Percentiles rank a stretch among this genome's conserved stretches.
Conservation (phyloP, 1,284 basidiomycete genomes). For the Moniliella sp. region DNA sequence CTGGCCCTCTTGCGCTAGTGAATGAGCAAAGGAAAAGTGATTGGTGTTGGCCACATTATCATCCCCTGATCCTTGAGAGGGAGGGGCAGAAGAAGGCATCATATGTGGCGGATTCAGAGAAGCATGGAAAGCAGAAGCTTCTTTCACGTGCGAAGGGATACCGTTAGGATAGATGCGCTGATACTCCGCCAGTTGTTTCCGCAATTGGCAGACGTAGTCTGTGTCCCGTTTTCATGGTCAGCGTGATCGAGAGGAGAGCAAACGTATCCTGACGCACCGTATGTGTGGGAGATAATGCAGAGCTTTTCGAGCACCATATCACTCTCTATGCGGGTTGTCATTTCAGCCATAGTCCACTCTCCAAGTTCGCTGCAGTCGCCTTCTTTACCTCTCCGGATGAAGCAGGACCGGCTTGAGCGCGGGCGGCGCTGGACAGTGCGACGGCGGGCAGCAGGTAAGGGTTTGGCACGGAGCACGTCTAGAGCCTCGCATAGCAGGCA, state of each 20-base stretch:
- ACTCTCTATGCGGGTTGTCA: not conserved
- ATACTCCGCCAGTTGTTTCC: not conserved
- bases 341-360: no score
- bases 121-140: not conserved
- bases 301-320: not conserved
- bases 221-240: not conserved
- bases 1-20: not conserved
- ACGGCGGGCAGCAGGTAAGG: no score
- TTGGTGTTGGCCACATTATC: not conserved
- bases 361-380: no score
- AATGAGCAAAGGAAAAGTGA: not conserved
- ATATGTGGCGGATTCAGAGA: not conserved
- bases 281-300: not conserved
- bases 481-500: constrained; percentile 23
- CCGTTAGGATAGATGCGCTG: not conserved
- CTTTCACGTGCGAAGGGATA: not conserved
- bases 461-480: constrained; percentile 2
- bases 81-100: no score
- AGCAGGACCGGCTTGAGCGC: no score
- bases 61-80: no score
- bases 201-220: not conserved
- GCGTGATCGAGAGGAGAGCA: not conserved
- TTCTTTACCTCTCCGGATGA: no score
- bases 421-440: no score
- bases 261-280: not conserved